Evolutionary conservation across 2,329 filamentous ascomycete genomes (phyloP).

Genomic region (Penicillium polonicum): DNA sequence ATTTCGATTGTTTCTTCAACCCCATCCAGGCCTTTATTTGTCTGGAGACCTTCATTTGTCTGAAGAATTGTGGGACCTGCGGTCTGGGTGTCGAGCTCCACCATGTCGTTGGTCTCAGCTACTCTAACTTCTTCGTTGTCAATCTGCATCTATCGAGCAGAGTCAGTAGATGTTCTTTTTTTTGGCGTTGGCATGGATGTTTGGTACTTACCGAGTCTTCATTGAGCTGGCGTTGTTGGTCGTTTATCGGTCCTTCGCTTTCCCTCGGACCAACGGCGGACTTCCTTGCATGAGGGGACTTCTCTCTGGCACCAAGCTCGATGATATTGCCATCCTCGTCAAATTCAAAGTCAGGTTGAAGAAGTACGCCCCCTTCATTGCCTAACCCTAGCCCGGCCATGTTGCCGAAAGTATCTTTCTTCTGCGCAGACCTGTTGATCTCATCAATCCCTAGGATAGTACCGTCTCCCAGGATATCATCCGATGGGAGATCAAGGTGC

Average conservation of each 20-base stretch:
- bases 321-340: slow-evolving; percentile 61
- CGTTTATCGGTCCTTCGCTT: background rate
- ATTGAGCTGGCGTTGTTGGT: background rate
- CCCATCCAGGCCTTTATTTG: background rate
- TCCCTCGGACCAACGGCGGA: background rate
- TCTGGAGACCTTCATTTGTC: background rate
- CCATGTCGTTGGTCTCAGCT: background rate
- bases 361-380: slow-evolving; percentile 47
- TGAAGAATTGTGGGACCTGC: background rate
- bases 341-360: slow-evolving; percentile 60
- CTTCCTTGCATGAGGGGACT: slow-evolving; percentile 13
- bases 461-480: slow-evolving; percentile 41
- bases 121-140: background rate
- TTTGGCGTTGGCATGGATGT: background rate
- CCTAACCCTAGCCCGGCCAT: slow-evolving; percentile 15
- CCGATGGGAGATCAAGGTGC: slow-evolving; percentile 51
- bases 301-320: slow-evolving; percentile 38
- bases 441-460: slow-evolving; percentile 45
- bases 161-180: background rate
- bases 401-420: slow-evolving; percentile 27
- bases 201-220: slow-evolving; percentile 8
- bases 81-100: background rate
- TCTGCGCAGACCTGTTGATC: slow-evolving; percentile 39
- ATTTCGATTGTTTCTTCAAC: background rate
- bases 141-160: slow-evolving; percentile 1